These are phyloP conservation scores for Lentinula sp. DNA, from an alignment of 768 basidiomycete genomes.

Conservation along the genomic window DNA sequence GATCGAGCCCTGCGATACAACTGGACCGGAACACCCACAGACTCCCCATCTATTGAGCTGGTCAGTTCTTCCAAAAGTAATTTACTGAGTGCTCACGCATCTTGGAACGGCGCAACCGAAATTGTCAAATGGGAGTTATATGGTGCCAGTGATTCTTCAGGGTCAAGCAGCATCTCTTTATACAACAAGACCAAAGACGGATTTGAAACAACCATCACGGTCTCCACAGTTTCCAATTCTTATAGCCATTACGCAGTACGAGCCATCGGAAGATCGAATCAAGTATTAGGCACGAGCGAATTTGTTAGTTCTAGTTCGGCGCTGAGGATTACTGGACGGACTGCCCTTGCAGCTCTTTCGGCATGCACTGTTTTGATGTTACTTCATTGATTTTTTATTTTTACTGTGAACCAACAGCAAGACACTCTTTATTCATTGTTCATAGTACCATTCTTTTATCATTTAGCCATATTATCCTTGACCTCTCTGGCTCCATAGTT, in stretches of 20 bases:
- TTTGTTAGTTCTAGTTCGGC: not conserved
- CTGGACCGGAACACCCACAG: constrained; percentile 11
- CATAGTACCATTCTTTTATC: too few relatives aligned
- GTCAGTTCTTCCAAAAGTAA: not conserved
- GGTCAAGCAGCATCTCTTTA: not conserved
- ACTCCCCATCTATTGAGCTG: constrained; percentile 7
- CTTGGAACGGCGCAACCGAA: constrained; percentile 16
- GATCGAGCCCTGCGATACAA: constrained; percentile 5
- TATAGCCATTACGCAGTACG: not conserved
- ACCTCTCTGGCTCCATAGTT: too few relatives aligned
- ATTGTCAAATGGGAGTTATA: constrained; percentile 9
- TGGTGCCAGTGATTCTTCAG: not conserved
- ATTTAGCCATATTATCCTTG: too few relatives aligned
- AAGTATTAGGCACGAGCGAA: not conserved
- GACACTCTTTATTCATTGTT: too few relatives aligned
- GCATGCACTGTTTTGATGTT: not conserved
- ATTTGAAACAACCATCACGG: constrained; percentile 13
- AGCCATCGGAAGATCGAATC: not conserved
- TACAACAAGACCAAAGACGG: constrained; percentile 7
- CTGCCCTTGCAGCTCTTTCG: not conserved
- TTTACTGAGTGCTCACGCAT: constrained; percentile 8
- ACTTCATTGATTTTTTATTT: not conserved
- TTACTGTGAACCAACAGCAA: too few relatives aligned
- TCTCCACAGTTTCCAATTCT: not conserved
- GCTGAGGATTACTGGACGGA: not conserved